Percentiles rank a stretch among this genome's conserved stretches.
These are phyloP conservation scores for Hericium alpestre DNA, from an alignment of 768 basidiomycete species.

Conservation along the genomic window DNA sequence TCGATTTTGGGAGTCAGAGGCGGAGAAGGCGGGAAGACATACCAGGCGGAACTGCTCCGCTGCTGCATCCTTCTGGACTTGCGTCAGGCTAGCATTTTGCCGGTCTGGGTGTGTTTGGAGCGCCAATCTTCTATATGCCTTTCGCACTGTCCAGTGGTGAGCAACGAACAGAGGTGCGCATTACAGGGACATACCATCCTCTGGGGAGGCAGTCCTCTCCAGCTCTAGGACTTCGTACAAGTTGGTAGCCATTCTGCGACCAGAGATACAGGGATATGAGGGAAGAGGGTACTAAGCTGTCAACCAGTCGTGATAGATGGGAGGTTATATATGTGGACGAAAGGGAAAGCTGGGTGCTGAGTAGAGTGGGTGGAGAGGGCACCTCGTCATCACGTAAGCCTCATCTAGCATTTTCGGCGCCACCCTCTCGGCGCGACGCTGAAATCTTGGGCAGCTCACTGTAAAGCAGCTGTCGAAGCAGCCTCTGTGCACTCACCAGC, in stretches of 20 bases:
- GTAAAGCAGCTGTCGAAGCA: background rate
- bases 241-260: slow-evolving; percentile 34
- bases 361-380: background rate
- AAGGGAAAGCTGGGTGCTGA: background rate
- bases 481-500: background rate
- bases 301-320: background rate
- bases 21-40: slow-evolving; percentile 14
- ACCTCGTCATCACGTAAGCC: background rate
- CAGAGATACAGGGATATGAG: background rate
- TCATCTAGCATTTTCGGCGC: background rate
- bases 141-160: slow-evolving; percentile 42
- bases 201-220: slow-evolving; percentile 40
- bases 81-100: slow-evolving; percentile 30
- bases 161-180: slow-evolving; percentile 8
- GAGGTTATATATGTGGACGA: background rate
- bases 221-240: slow-evolving; percentile 61
- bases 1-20: slow-evolving; percentile 2
- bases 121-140: slow-evolving; percentile 67
- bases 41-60: slow-evolving; percentile 49
- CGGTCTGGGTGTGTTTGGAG: slow-evolving; percentile 71
- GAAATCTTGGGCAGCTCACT: background rate
- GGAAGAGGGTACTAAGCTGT: background rate
- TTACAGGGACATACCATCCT: slow-evolving; percentile 42
- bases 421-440: background rate
- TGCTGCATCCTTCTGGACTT: slow-evolving; percentile 45